Evolutionary conservation across 2,329 filamentous ascomycete species (phyloP).

Genomic region (Stachybotrys chartarum): DNA sequence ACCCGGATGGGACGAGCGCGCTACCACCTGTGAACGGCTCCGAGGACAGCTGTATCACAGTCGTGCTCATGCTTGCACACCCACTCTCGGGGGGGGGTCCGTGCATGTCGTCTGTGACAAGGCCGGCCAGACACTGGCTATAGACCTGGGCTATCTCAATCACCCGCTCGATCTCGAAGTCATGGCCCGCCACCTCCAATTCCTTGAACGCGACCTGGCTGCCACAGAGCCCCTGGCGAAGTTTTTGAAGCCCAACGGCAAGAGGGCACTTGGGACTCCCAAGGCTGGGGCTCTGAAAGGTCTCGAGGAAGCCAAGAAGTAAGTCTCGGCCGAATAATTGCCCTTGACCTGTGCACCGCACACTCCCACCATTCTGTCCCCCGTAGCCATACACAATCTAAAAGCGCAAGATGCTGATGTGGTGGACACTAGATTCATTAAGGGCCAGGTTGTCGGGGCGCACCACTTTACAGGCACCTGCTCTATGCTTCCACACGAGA

Average conservation of each 20-base stretch:
- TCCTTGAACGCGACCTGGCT: slow-evolving; percentile 10
- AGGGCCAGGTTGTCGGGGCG: too few relatives aligned
- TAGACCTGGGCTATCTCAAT: slow-evolving; percentile 51
- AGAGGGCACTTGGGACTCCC: too few relatives aligned
- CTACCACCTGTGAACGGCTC: background rate
- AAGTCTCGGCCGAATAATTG: too few relatives aligned
- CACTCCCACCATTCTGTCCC: too few relatives aligned
- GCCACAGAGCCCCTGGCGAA: background rate
- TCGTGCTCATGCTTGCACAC: background rate
- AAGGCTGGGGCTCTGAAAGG: too few relatives aligned
- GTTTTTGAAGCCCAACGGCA: background rate
- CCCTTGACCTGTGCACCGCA: too few relatives aligned
- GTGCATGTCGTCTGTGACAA: slow-evolving; percentile 47
- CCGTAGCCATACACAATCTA: too few relatives aligned
- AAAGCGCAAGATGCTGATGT: background rate
- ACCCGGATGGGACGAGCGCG: too few relatives aligned
- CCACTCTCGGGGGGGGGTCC: background rate
- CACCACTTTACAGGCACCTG: background rate
- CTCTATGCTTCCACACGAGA: background rate
- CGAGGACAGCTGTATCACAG: background rate
- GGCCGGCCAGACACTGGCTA: slow-evolving; percentile 10
- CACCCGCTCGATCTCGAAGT: slow-evolving; percentile 50
- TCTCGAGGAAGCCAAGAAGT: too few relatives aligned
- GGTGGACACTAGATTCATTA: too few relatives aligned
- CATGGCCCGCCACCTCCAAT: slow-evolving; percentile 34